Percentiles rank a stretch among this genome's conserved stretches.
Evolutionary conservation across 1,284 basidiomycete genomes (phyloP).

Genomic region (Prillingera fragicola): DNA sequence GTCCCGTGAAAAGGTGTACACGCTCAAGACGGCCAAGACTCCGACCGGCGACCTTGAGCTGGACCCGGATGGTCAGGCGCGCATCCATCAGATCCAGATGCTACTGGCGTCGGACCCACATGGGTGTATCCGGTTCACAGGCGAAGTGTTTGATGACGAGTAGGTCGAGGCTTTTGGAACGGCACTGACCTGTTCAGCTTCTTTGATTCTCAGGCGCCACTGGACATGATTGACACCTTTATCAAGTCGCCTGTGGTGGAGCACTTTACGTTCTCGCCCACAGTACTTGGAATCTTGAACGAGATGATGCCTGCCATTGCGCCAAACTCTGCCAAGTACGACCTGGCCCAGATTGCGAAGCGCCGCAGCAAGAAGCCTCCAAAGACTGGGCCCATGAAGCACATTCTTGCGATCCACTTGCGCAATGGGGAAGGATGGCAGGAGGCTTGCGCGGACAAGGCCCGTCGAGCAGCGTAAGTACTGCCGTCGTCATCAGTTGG

Average conservation of each 20-base stretch:
- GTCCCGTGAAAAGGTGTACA: constrained; percentile 21
- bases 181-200: constrained; percentile 28
- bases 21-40: constrained; percentile 18
- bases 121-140: constrained; percentile 37
- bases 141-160: constrained; percentile 42
- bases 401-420: constrained; percentile 44
- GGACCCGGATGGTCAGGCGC: constrained; percentile 22
- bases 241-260: constrained; percentile 39
- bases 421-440: constrained; percentile 29
- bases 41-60: constrained; percentile 31
- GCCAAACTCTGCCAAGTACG: constrained; percentile 26
- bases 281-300: constrained; percentile 37
- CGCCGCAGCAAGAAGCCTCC: constrained; percentile 11
- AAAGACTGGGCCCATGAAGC: constrained; percentile 30
- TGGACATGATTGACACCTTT: constrained; percentile 36
- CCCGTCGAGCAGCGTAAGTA: constrained; percentile 33
- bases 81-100: constrained; percentile 31
- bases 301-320: constrained; percentile 29
- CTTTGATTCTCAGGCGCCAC: constrained; percentile 37
- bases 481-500: not conserved
- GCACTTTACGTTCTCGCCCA: constrained; percentile 42
- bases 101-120: constrained; percentile 25
- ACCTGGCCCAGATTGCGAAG: constrained; percentile 20
- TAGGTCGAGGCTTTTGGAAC: constrained; percentile 25
- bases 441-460: constrained; percentile 32